A percentile compares a stretch with the other conserved stretches of the same genome.
These are phyloP conservation scores for Mikania micrantha DNA, from an alignment of 129 eudicot species.

Conservation along the genomic window DNA sequence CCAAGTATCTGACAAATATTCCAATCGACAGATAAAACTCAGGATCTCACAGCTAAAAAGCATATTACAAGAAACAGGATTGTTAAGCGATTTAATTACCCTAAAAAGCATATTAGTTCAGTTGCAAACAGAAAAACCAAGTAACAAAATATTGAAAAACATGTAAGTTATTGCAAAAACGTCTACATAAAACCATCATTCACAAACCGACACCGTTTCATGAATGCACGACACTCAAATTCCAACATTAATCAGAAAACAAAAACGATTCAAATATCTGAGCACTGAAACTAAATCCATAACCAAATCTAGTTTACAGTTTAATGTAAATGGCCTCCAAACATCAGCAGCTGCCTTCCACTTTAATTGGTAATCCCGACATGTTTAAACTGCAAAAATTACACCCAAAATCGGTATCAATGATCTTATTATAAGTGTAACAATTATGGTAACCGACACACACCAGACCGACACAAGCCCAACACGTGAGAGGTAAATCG, in stretches of 20 bases:
- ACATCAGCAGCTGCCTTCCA: constrained; percentile 7
- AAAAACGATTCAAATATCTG: constrained; percentile 17
- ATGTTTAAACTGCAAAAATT: constrained; percentile 12
- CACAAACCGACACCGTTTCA: background rate
- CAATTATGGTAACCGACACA: too few relatives aligned
- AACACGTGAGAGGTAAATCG: too few relatives aligned
- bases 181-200: constrained; percentile 22
- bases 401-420: background rate
- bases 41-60: too few relatives aligned
- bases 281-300: constrained; percentile 10
- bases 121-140: too few relatives aligned
- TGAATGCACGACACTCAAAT: constrained; percentile 8
- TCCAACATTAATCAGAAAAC: constrained; percentile 1
- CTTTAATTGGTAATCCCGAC: too few relatives aligned
- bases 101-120: background rate
- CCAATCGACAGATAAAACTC: too few relatives aligned
- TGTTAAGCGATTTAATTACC: too few relatives aligned
- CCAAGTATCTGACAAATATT: too few relatives aligned
- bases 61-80: too few relatives aligned
- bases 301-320: constrained; percentile 26
- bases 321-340: constrained; percentile 11
- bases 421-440: background rate
- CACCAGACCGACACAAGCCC: too few relatives aligned
- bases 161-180: constrained; percentile 16
- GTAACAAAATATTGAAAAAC: background rate